These are phyloP conservation scores for Eurotiales sp. DNA, from an alignment of 2,329 filamentous ascomycete species.

Conservation along the genomic window DNA sequence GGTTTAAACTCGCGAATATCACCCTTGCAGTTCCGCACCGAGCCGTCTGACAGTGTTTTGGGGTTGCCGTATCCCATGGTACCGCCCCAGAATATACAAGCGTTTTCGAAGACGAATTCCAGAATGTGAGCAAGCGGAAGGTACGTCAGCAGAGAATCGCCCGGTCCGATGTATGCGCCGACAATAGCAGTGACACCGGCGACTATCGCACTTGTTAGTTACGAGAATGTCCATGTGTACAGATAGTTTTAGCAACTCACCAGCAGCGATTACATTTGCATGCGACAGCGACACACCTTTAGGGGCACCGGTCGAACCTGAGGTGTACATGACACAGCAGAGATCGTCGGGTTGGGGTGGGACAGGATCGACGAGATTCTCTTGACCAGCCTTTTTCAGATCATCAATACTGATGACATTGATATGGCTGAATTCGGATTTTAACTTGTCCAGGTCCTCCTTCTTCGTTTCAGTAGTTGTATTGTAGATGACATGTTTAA, in stretches of 20 bases:
- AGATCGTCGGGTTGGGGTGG: conserved; percentile 72
- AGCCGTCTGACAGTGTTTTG: conserved; percentile 79
- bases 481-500: conserved; percentile 59
- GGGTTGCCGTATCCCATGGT: conserved; percentile 92
- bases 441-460: conserved; percentile 53
- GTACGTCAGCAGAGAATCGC: conserved; percentile 81
- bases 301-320: conserved; percentile 81
- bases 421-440: conserved; percentile 50
- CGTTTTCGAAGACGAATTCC: conserved; percentile 92
- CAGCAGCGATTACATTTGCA: conserved; percentile 71
- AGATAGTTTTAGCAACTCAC: conserved; percentile 45
- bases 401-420: conserved; percentile 56
- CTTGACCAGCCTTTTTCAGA: conserved; percentile 53
- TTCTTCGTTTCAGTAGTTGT: conserved; percentile 50
- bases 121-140: conserved; percentile 93
- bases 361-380: conserved; percentile 66
- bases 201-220: conserved; percentile 44
- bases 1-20: conserved; percentile 91
- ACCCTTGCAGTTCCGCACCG: conserved; percentile 83
- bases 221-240: conserved; percentile 11
- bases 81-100: conserved; percentile 82
- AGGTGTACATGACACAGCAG: conserved; percentile 80
- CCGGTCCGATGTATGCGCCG: conserved; percentile 70
- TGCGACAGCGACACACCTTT: conserved; percentile 87
- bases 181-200: conserved; percentile 78